Evolutionary conservation across 2,329 filamentous ascomycete species (phyloP), one percentile per base, ranked within the genome.

Genomic region (Colletotrichum sansevieriae): DNA sequence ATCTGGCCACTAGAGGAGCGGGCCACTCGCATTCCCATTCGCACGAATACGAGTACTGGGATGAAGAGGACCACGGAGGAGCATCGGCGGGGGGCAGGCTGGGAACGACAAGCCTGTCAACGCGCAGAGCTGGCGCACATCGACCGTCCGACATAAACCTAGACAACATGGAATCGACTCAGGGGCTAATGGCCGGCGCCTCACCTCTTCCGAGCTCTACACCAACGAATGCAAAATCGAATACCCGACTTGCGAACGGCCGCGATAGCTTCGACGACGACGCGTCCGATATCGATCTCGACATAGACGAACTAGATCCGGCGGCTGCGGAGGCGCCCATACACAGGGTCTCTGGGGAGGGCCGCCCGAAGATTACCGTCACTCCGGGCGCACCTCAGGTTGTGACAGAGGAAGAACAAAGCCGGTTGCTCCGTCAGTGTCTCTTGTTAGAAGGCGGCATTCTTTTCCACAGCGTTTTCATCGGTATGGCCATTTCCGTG

Each of bases 401-500:
- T 9, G 39, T 70, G 12, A 82, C 78, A 43, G 76, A 87, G 55
- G 85, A 92, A 75, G 83, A 91, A 78, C 85, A 87, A 68, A 87
- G 90, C 74, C 86, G 90, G 11, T 86, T 91, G 71, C 85, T 95
- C 73, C 82, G 95, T 10, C 93, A 96, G 78, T 95, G 92, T 73
- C 82, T 95, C 52, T 85, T 96, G 25, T 86, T 96, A 3, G 93
- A 95, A 79, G 92, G 92, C 0, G 93, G 93, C 20, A 95, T 96
- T 70, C 85, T 96, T 15, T 95, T 95, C 76, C 93, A 96, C 81
- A 92, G 90, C 75, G 85, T 96, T 62, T 96, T 96, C 75, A 95
- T 96, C 73, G 93, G 93, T 70, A 95, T 95, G 92, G 92, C 93
- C 4, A 85, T 96, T 35, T 94, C 91, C 1, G 93, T 96, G 1